A percentile compares a stretch with the other conserved stretches of the same genome.
These are phyloP conservation scores for Lactarius indigo DNA, from an alignment of 768 basidiomycete species.

Conservation along the genomic window DNA sequence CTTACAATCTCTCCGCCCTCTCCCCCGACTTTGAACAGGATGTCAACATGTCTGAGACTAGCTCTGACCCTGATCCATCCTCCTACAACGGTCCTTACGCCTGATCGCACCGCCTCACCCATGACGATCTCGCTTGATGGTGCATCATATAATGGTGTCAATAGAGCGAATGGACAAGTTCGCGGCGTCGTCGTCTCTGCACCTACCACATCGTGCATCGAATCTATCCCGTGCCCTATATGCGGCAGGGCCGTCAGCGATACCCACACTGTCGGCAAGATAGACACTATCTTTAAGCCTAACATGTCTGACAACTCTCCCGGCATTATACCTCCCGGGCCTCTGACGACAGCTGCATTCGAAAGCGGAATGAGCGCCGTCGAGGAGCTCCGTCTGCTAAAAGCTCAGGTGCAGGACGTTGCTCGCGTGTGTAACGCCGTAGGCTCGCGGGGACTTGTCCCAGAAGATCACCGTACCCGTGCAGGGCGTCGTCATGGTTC, in stretches of 20 bases:
- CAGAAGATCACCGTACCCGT: slow-evolving; percentile 51
- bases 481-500: slow-evolving; percentile 48
- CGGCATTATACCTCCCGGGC: slow-evolving; percentile 41
- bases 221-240: slow-evolving; percentile 21
- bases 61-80: slow-evolving; percentile 10
- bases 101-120: slow-evolving; percentile 21
- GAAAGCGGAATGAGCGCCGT: slow-evolving; percentile 59
- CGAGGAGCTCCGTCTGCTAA: slow-evolving; percentile 69
- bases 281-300: slow-evolving; percentile 8
- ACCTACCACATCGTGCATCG: slow-evolving; percentile 24
- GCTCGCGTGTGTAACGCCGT: slow-evolving; percentile 51
- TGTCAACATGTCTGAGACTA: slow-evolving; percentile 18
- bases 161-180: slow-evolving; percentile 7
- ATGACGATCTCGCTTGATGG: slow-evolving; percentile 26
- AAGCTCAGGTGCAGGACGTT: slow-evolving; percentile 71
- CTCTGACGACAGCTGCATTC: slow-evolving; percentile 47
- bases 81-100: slow-evolving; percentile 3
- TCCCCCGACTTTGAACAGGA: slow-evolving; percentile 17
- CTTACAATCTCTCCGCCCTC: slow-evolving; percentile 12
- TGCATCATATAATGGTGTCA: slow-evolving; percentile 2
- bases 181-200: slow-evolving; percentile 19
- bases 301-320: slow-evolving; percentile 15
- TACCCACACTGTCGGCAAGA: slow-evolving; percentile 2
- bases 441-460: slow-evolving; percentile 45
- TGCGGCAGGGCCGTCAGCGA: slow-evolving; percentile 23